phyloP scores from a whole-genome alignment of 345 rosid genomes.

The Populus deltoides region DNA sequence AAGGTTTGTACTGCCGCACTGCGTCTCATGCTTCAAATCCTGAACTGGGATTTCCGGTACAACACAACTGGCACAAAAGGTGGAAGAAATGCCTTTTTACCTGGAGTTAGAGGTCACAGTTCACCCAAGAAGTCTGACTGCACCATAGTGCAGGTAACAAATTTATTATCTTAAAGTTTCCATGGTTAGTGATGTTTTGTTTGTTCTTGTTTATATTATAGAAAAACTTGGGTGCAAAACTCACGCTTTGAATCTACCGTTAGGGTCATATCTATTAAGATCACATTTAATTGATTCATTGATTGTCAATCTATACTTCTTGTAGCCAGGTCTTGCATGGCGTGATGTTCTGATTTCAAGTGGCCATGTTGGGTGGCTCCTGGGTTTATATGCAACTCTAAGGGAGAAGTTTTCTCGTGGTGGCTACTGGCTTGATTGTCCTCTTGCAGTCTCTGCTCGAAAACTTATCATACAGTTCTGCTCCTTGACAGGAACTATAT shows the following conservation, averaged over 20 bases:
- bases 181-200: not conserved
- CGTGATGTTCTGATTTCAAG: constrained; percentile 80
- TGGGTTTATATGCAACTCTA: constrained; percentile 66
- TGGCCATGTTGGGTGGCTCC: constrained; percentile 80
- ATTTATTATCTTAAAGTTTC: constrained; percentile 15
- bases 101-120: constrained; percentile 55
- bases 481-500: constrained; percentile 77
- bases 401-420: constrained; percentile 71
- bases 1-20: constrained; percentile 85
- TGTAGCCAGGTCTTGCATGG: constrained; percentile 97
- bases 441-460: constrained; percentile 89
- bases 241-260: no score
- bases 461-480: constrained; percentile 90
- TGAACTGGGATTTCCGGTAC: constrained; percentile 84
- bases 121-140: constrained; percentile 64
- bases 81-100: constrained; percentile 49
- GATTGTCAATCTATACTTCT: constrained; percentile 22
- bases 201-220: not conserved
- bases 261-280: not conserved
- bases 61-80: constrained; percentile 40
- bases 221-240: no score
- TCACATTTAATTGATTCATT: constrained; percentile 5
- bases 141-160: constrained; percentile 69
- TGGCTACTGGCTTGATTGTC: constrained; percentile 87
- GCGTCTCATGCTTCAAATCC: constrained; percentile 86